A percentile compares a stretch with the other conserved stretches of the same genome.
Conservation (phyloP, 371 early-diverging fungal genomes). For the Mortierella sp. region DNA sequence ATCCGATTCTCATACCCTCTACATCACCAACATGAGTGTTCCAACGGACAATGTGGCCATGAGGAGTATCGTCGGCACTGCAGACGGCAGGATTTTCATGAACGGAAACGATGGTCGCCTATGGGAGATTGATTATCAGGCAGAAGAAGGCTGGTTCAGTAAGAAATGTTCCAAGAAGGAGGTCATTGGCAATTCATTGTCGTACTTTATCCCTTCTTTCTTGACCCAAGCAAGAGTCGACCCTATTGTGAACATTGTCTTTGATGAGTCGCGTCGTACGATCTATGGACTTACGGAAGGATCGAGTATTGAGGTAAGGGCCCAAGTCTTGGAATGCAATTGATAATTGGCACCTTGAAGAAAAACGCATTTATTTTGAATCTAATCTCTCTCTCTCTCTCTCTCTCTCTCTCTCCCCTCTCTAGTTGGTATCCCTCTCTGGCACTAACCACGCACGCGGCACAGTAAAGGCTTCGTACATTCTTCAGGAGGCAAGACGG, state of each 20-base stretch:
- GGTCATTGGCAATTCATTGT: constrained; percentile 53
- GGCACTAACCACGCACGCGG: constrained; percentile 1
- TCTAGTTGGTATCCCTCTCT: background rate
- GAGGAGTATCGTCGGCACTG: constrained; percentile 78
- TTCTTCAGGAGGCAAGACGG: constrained; percentile 44
- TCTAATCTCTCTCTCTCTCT: no score
- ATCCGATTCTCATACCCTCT: constrained; percentile 59
- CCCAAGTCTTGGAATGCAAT: no score
- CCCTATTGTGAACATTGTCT: constrained; percentile 61
- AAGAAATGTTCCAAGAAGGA: constrained; percentile 76
- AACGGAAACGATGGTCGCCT: constrained; percentile 83
- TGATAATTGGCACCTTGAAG: no score
- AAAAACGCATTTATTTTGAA: no score
- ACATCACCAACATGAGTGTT: constrained; percentile 78
- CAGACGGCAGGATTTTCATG: constrained; percentile 86
- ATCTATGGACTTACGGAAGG: constrained; percentile 75
- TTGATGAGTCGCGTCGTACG: constrained; percentile 77
- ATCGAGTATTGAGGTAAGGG: constrained; percentile 74
- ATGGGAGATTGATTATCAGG: constrained; percentile 87
- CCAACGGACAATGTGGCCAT: constrained; percentile 83
- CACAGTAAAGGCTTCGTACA: constrained; percentile 22
- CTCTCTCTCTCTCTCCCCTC: no score
- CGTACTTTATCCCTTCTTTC: constrained; percentile 58
- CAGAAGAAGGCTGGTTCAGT: constrained; percentile 89
- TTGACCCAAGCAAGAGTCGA: constrained; percentile 52